Conservation (phyloP, 192 early-diverging fungal species). For the Gigaspora rosea region DNA sequence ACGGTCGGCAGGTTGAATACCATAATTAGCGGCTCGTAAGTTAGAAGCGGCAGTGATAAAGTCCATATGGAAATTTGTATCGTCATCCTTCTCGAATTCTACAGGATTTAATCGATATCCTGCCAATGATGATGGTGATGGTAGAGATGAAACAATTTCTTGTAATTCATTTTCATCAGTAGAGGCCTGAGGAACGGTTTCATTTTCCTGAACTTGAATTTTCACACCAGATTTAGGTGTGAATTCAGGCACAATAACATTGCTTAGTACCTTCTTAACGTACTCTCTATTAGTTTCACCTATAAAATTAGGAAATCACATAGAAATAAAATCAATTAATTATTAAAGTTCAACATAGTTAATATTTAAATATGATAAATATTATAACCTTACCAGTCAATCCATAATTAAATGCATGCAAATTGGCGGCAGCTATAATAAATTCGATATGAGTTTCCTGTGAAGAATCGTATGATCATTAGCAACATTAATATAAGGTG, state of each 20-base stretch:
- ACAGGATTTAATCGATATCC: conserved; percentile 85
- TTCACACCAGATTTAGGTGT: conserved; percentile 88
- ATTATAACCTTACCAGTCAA: conserved; percentile 61
- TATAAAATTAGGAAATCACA: not conserved
- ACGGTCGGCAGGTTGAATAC: conserved; percentile 70
- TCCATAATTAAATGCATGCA: conserved; percentile 96
- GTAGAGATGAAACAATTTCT: conserved; percentile 66
- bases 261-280: conserved; percentile 62
- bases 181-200: conserved; percentile 52
- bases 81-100: conserved; percentile 99
- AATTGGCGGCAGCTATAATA: conserved; percentile 86
- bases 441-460: conserved; percentile 83
- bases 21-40: conserved; percentile 84
- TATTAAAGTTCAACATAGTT: too few relatives aligned
- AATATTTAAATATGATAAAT: too few relatives aligned
- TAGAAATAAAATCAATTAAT: not conserved
- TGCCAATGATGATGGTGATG: conserved; percentile 75
- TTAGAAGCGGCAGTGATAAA: conserved; percentile 98
- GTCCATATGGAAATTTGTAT: conserved; percentile 99
- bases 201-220: conserved; percentile 94
- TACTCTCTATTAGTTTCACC: conserved; percentile 67
- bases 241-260: conserved; percentile 79
- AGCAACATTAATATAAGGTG: not conserved
- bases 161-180: conserved; percentile 66
- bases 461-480: not conserved